Conservation (phyloP, 352 stramenopile genomes). For the Phytophthora colocasiae region DNA sequence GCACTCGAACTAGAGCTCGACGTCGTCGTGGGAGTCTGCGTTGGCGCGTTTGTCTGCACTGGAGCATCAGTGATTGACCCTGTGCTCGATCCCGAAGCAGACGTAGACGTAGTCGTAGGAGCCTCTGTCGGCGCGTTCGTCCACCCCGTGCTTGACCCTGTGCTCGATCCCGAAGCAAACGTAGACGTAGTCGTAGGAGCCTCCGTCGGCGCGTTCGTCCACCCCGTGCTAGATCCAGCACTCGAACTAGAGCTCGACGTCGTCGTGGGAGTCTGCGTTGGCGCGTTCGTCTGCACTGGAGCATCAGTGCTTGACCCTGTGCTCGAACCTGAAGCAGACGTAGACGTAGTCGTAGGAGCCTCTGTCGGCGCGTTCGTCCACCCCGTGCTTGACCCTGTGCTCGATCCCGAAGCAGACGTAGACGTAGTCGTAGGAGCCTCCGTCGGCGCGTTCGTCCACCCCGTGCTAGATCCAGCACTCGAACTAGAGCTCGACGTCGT, state of each 20-base stretch:
- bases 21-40: too few relatives aligned
- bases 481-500: too few relatives aligned
- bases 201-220: too few relatives aligned
- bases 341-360: background rate
- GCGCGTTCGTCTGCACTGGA: constrained; percentile 5
- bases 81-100: background rate
- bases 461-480: too few relatives aligned
- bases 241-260: too few relatives aligned
- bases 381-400: background rate
- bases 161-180: background rate
- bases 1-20: too few relatives aligned
- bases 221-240: too few relatives aligned
- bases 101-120: background rate
- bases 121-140: background rate
- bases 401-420: background rate
- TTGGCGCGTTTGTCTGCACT: too few relatives aligned
- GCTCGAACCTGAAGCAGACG: background rate
- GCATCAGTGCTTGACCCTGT: background rate
- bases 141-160: background rate
- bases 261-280: constrained; percentile 4
- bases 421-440: background rate
- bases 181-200: background rate
- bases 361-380: background rate
- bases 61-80: background rate
- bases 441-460: background rate